Evolutionary conservation across 169 alveolate species (phyloP), one percentile per base, ranked within the genome.

Genomic region (Plasmodium adleri): DNA sequence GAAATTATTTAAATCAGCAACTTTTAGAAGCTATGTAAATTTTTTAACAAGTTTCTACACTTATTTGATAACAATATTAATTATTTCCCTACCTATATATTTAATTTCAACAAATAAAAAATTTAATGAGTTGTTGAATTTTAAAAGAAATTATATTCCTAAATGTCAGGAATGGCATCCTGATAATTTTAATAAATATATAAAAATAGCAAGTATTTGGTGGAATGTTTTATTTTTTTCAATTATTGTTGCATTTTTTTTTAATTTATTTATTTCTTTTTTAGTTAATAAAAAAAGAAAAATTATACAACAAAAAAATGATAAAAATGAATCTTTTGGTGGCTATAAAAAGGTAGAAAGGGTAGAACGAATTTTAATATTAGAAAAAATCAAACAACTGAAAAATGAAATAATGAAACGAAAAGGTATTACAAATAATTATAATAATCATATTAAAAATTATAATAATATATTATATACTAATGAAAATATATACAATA

Each of bases 121-220:
- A 60, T 26, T 86, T 1, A 71, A 70, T 54, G 88, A 86, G 20
- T 17, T 86, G 10, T 13, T 86, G 43, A 71, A 64, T 0, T 64
- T 50, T 26, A 45, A 86, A 58, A 60, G 50, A 43, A 86, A 43
- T 28, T 39, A 39, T 39, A 52, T 86, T 0, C 92, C 92, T 8
- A 6, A 49, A 17, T 86, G 92, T 32, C 12, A 22, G 22, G 92
- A 86, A 43, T 86, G 92, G 92, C 92, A 86, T 32, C 92, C 92
- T 43, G 87, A 86, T 24, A 47, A 73, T 59, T 86, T 71, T 74
- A 47, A 39, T 5, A 28, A 2, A 6, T 86, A 86, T 20, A 67
- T 67, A 43, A 56, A 86, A 15, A 86, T 71, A 72, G 66, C 92
- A 5, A 20, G 45, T 28, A 60, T 49, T 17, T 86, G 92, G 92